Evolutionary conservation across 768 basidiomycete species (phyloP).

Genomic region (Pulveroboletus ravenelii): DNA sequence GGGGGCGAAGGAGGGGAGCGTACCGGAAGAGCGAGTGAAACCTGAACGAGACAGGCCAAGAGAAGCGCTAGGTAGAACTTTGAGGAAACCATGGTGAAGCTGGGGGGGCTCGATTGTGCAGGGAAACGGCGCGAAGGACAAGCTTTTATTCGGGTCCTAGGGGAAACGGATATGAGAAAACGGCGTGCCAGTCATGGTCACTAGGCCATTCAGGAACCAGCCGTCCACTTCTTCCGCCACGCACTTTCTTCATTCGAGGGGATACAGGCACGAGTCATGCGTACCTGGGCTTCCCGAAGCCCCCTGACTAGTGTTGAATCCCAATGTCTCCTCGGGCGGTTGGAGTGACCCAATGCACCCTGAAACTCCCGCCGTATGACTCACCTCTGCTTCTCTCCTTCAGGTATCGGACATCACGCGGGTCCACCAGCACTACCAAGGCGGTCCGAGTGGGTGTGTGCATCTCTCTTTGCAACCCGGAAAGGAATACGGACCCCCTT

Average conservation of each 20-base stretch:
- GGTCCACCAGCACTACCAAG: neutral
- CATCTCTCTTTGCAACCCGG: neutral
- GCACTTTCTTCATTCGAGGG: conserved; percentile 13
- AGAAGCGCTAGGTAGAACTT: conserved; percentile 22
- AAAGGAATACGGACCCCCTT: conserved; percentile 1
- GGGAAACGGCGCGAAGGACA: neutral
- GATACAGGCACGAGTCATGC: conserved; percentile 20
- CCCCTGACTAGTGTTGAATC: neutral
- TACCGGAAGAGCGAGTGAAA: conserved; percentile 25
- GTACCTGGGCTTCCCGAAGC: conserved; percentile 12
- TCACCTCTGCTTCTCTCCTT: conserved; percentile 4
- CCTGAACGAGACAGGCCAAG: conserved; percentile 15
- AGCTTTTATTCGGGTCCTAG: conserved; percentile 21
- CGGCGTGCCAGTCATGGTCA: conserved; percentile 17
- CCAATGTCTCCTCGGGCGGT: conserved; percentile 4
- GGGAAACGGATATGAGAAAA: conserved; percentile 21
- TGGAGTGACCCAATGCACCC: neutral
- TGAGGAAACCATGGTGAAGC: conserved; percentile 15
- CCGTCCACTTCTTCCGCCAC: conserved; percentile 21
- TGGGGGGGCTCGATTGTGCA: neutral
- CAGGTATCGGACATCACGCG: conserved; percentile 7
- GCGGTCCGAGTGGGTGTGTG: no score
- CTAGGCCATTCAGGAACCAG: conserved; percentile 22
- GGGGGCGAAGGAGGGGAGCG: neutral
- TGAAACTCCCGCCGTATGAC: neutral